Percentiles rank a stretch among this genome's conserved stretches.
Evolutionary conservation across 352 stramenopile species (phyloP).

Genomic region (Phytophthora boehmeriae): DNA sequence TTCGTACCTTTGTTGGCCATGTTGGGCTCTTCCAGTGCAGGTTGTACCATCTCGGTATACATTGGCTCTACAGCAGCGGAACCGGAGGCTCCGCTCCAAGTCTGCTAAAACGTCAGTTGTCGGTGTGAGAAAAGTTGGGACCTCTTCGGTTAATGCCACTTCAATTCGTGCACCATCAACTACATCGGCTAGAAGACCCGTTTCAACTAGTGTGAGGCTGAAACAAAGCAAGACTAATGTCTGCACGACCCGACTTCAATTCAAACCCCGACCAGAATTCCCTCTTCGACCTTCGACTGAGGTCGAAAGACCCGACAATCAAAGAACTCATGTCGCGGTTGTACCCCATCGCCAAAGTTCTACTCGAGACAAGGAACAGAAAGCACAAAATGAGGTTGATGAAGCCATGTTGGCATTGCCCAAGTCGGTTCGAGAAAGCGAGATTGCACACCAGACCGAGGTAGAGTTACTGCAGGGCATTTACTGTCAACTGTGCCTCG

Average conservation of each 20-base stretch:
- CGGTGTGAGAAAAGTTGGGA: neutral
- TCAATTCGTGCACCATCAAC: neutral
- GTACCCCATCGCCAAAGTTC: too few species aligned
- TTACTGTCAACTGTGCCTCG: constrained; percentile 59
- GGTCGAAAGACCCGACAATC: neutral
- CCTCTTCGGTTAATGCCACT: neutral
- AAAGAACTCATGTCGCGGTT: neutral
- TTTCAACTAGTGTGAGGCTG: neutral
- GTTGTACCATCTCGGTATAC: constrained; percentile 68
- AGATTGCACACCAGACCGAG: neutral
- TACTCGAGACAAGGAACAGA: too few species aligned
- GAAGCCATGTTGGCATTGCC: too few species aligned
- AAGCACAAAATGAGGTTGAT: neutral
- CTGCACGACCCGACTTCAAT: constrained; percentile 2
- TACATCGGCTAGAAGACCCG: neutral
- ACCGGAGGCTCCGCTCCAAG: constrained; percentile 23
- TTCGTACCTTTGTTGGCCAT: too few species aligned
- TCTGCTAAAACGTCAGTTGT: neutral
- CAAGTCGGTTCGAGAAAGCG: neutral
- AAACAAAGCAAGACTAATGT: too few species aligned
- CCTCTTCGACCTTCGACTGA: constrained; percentile 14
- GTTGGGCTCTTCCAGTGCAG: constrained; percentile 36
- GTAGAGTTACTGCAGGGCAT: constrained; percentile 54
- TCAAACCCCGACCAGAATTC: constrained; percentile 13
- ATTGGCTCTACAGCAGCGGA: constrained; percentile 54